A percentile compares a stretch with the other conserved stretches of the same genome.
Conservation (phyloP, 1,139 yeast genomes). For the Saccharomyces hybrid region DNA sequence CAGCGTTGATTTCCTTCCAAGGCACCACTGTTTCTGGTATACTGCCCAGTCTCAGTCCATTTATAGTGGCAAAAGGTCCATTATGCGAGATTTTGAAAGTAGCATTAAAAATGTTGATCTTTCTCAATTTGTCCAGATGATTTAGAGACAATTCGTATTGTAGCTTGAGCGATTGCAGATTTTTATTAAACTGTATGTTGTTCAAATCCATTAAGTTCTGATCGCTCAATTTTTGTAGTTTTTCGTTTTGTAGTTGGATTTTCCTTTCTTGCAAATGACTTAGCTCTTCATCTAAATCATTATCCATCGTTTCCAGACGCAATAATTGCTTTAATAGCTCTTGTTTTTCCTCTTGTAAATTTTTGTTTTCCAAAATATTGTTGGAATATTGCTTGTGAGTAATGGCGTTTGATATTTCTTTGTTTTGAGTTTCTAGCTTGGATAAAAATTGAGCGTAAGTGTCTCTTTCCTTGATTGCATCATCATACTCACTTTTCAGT, state of each 20-base stretch:
- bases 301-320: slow-evolving; percentile 35
- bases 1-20: slow-evolving; percentile 91
- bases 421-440: slow-evolving; percentile 53
- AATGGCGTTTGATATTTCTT: slow-evolving; percentile 32
- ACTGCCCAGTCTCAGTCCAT: slow-evolving; percentile 72
- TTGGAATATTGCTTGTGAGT: slow-evolving; percentile 1
- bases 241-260: slow-evolving; percentile 36
- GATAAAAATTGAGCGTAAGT: slow-evolving; percentile 65
- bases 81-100: slow-evolving; percentile 77
- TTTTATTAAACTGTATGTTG: slow-evolving; percentile 41
- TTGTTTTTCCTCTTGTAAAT: slow-evolving; percentile 34
- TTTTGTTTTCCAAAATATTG: slow-evolving; percentile 31
- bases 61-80: slow-evolving; percentile 80
- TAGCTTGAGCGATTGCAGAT: slow-evolving; percentile 53
- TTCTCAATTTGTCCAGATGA: slow-evolving; percentile 62
- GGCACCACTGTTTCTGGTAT: slow-evolving; percentile 53
- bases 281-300: slow-evolving; percentile 34
- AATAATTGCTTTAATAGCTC: slow-evolving; percentile 31
- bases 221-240: slow-evolving; percentile 36
- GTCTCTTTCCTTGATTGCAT: slow-evolving; percentile 70
- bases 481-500: slow-evolving; percentile 64
- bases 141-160: slow-evolving; percentile 54
- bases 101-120: slow-evolving; percentile 71
- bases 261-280: slow-evolving; percentile 25
- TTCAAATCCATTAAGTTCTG: slow-evolving; percentile 50